These are phyloP conservation scores for Passiflora organensis DNA, from an alignment of 345 rosid genomes.

Conservation along the genomic window DNA sequence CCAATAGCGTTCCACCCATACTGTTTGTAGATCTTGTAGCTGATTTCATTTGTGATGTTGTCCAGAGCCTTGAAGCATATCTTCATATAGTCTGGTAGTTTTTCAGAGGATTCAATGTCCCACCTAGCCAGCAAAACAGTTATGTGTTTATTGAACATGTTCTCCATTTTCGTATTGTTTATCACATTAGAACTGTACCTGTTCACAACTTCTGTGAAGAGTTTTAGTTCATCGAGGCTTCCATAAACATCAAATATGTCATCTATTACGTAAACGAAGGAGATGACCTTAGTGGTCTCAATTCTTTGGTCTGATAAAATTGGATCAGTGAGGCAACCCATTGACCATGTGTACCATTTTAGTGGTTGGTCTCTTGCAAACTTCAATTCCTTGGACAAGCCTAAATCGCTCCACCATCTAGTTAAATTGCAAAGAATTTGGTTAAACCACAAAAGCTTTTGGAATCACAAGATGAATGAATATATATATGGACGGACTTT, in stretches of 20 bases:
- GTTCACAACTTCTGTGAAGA: conserved; percentile 36
- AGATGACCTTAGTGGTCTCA: conserved; percentile 45
- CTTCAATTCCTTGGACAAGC: conserved; percentile 33
- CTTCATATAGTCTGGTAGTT: conserved; percentile 38
- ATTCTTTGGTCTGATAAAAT: conserved; percentile 38
- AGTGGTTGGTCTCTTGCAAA: conserved; percentile 51
- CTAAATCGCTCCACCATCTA: conserved; percentile 63
- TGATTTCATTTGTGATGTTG: conserved; percentile 35
- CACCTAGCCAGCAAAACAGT: conserved; percentile 29
- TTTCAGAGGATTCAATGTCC: conserved; percentile 28
- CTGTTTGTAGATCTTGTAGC: conserved; percentile 19
- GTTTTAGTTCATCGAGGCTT: conserved; percentile 37
- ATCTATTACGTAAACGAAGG: conserved; percentile 49
- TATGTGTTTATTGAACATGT: no score
- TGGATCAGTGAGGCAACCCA: conserved; percentile 44
- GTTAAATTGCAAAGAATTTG: neutral
- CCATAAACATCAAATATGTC: conserved; percentile 52
- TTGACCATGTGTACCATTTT: conserved; percentile 52
- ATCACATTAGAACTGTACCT: conserved; percentile 16
- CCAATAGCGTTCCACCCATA: conserved; percentile 37
- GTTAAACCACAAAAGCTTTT: neutral
- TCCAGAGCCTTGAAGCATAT: conserved; percentile 40
- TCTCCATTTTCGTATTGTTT: no score
- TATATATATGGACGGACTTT: conserved; percentile 24
- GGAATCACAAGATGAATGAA: neutral